These are phyloP conservation scores for Kazachstania africana DNA, from an alignment of 805 yeast genomes.

Conservation along the genomic window DNA sequence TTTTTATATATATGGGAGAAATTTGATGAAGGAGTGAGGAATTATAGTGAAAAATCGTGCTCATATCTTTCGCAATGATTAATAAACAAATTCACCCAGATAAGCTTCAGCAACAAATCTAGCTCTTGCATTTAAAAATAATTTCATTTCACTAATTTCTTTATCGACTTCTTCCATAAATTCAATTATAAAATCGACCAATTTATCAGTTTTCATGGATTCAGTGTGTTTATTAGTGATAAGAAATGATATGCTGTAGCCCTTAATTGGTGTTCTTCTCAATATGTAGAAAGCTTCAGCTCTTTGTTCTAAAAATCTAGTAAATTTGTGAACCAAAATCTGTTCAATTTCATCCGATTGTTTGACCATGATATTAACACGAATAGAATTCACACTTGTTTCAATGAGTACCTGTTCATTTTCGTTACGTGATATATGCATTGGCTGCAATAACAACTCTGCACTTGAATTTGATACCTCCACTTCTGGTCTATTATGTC, in stretches of 20 bases:
- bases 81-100: conserved; percentile 72
- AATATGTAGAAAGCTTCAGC: conserved; percentile 90
- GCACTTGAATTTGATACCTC: conserved; percentile 71
- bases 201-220: conserved; percentile 86
- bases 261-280: conserved; percentile 82
- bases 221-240: conserved; percentile 93
- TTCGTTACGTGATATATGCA: conserved; percentile 86
- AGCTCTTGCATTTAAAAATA: conserved; percentile 93
- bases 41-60: too few species aligned
- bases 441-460: conserved; percentile 78
- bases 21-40: too few species aligned
- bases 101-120: conserved; percentile 96
- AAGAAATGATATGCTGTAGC: conserved; percentile 86
- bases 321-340: conserved; percentile 87
- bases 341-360: conserved; percentile 97
- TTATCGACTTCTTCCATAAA: conserved; percentile 99
- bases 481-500: conserved; percentile 95
- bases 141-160: conserved; percentile 96
- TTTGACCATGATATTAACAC: conserved; percentile 85
- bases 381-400: conserved; percentile 83
- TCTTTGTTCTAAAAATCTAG: conserved; percentile 85
- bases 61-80: too few species aligned
- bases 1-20: too few species aligned
- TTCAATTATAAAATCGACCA: conserved; percentile 93
- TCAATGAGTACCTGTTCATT: conserved; percentile 87